Evolutionary conservation across 768 basidiomycete species (phyloP), one percentile per base, ranked within the genome.

Genomic region (Rhodosporidiobolus odoratus): DNA sequence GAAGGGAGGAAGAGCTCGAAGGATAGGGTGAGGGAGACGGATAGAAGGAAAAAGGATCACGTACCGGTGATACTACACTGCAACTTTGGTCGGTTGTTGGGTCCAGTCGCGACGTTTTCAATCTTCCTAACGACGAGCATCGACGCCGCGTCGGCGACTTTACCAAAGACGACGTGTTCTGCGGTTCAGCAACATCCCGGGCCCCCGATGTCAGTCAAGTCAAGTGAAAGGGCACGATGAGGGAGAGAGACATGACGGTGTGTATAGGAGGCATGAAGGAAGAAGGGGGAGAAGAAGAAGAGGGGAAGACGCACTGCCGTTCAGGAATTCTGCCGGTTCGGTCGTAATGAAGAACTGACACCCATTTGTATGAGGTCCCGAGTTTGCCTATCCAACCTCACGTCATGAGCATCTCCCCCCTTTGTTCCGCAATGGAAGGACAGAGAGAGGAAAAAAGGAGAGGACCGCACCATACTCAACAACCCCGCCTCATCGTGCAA

Each of bases 261-360:
- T 13, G 43, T 13, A 45, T 12, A 45, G 13, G 43, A 23, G 12
- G 13, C 12, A 23, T 45, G 13, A 52, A 54, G 30, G 30, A 15
- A 34, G 30, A 34, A 19, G 5, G 52, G n/a, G 7, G 34, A 27
- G 35, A 16, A 41, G n/a, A 40, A 9, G 5, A 4, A 35, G 54
- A 34, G 17, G 30, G 19, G 10, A 4, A 27, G 54, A 58, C 57
- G 37, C 38, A 58, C 57, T 74, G 87, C 91, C 70, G 78, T 99
- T 94, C 53, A 99, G 85, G 80, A 98, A 98, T 71, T 94, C 91
- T 73, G 94, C 95, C 75, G 90, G 89, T 15, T 87, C 91, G 2
- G 91, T 93, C 0, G 96, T 99, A 78, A 99, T 88, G 84, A 99
- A 99, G 83, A 98, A 99, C 86, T 95, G 92, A 79, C 91, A 94